Conservation (phyloP, 345 rosid genomes). For the Moricandia moricandioides region DNA sequence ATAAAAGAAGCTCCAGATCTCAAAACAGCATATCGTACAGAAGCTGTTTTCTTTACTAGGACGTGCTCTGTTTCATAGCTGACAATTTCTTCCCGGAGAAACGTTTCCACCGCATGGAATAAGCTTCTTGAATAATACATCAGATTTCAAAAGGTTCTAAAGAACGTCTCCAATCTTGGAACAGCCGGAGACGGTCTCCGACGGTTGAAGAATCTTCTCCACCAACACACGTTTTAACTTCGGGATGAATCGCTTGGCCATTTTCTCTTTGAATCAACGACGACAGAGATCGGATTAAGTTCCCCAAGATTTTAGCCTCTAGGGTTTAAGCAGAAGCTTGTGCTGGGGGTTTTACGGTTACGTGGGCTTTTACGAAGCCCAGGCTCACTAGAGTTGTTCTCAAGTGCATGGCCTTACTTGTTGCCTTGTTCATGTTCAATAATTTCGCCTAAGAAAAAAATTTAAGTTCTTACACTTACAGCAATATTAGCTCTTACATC, state of each 20-base stretch:
- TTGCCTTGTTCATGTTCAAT: neutral
- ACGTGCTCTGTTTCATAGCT: too few relatives aligned
- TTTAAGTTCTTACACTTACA: neutral
- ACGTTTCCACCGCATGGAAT: too few relatives aligned
- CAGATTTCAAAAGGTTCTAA: conserved; percentile 67
- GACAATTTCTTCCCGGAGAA: too few relatives aligned
- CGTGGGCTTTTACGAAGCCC: conserved; percentile 4
- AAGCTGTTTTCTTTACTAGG: too few relatives aligned
- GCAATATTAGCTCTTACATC: neutral
- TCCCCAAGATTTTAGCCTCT: neutral
- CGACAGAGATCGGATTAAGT: conserved; percentile 1
- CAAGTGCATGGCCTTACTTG: neutral
- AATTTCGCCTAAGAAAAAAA: neutral
- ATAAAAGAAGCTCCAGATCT: too few relatives aligned
- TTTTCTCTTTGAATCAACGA: conserved; percentile 21
- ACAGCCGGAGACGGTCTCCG: conserved; percentile 68
- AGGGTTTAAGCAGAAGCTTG: conserved; percentile 23
- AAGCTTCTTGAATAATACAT: too few relatives aligned
- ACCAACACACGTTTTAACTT: conserved; percentile 65
- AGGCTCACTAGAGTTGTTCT: neutral
- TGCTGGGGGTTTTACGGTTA: neutral
- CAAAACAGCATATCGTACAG: too few relatives aligned
- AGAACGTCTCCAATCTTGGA: conserved; percentile 63
- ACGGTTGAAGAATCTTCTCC: conserved; percentile 68
- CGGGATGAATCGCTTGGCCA: conserved; percentile 86